Conservation (phyloP, 192 early-diverging fungal genomes). For the Lobulomyces angularis region DNA sequence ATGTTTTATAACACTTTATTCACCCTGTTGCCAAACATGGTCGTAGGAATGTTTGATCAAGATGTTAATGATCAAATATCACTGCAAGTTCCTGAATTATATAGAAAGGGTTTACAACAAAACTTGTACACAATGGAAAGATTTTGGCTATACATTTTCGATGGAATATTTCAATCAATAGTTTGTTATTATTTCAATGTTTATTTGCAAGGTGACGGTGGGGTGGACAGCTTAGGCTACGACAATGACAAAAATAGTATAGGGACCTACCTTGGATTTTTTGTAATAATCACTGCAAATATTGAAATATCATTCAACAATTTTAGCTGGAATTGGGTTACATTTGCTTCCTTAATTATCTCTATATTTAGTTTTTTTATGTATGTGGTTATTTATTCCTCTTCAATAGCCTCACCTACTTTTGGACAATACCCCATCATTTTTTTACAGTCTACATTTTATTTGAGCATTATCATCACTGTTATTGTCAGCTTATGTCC, state of each 20-base stretch:
- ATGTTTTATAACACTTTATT: slow-evolving; percentile 91
- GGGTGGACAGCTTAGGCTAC: slow-evolving; percentile 36
- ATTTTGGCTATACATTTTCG: slow-evolving; percentile 76
- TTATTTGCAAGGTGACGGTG: slow-evolving; percentile 43
- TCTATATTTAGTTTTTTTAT: slow-evolving; percentile 55
- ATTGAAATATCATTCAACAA: slow-evolving; percentile 63
- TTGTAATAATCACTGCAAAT: slow-evolving; percentile 71
- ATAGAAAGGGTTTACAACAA: slow-evolving; percentile 74
- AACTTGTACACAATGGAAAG: slow-evolving; percentile 67
- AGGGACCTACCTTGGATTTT: slow-evolving; percentile 65
- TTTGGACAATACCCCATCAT: slow-evolving; percentile 59
- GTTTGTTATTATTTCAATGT: slow-evolving; percentile 68
- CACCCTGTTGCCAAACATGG: slow-evolving; percentile 69
- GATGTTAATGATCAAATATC: slow-evolving; percentile 48
- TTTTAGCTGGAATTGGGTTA: slow-evolving; percentile 77
- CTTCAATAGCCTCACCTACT: slow-evolving; percentile 39
- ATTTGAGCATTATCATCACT: slow-evolving; percentile 53
- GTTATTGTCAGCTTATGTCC: slow-evolving; percentile 61
- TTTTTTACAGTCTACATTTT: slow-evolving; percentile 57
- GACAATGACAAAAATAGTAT: slow-evolving; percentile 50
- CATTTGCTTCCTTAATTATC: slow-evolving; percentile 43
- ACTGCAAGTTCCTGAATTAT: slow-evolving; percentile 46
- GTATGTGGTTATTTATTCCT: slow-evolving; percentile 58
- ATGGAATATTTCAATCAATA: slow-evolving; percentile 87
- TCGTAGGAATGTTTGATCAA: slow-evolving; percentile 52